Evolutionary conservation across 192 early-diverging fungal genomes (phyloP).

Genomic region (Coemansia biformis): DNA sequence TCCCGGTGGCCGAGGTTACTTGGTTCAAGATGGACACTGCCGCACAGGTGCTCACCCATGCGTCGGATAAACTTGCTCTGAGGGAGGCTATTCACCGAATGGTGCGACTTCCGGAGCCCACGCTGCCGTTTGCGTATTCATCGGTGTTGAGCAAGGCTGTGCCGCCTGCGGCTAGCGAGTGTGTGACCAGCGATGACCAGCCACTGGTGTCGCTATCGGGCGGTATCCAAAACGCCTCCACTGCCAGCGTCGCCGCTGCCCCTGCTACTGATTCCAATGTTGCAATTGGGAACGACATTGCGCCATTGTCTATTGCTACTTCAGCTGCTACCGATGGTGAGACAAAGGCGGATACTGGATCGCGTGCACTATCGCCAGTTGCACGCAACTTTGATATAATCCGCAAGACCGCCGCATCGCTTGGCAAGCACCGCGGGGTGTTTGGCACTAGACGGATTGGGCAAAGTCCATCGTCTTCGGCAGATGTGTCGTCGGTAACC

Average conservation of each 20-base stretch:
- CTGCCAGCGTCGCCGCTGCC: too few relatives aligned
- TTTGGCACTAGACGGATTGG: too few relatives aligned
- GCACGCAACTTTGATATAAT: slow-evolving; percentile 35
- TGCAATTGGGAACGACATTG: too few relatives aligned
- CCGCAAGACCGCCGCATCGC: slow-evolving; percentile 36
- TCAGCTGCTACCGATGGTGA: slow-evolving; percentile 16
- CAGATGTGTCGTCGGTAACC: too few relatives aligned
- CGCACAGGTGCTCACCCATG: slow-evolving; percentile 41
- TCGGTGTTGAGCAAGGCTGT: not conserved
- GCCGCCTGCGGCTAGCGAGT: slow-evolving; percentile 1
- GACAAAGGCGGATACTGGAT: slow-evolving; percentile 21
- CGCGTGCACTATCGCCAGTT: not conserved
- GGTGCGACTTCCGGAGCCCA: slow-evolving; percentile 14
- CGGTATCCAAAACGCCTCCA: too few relatives aligned
- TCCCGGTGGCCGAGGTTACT: slow-evolving; percentile 37
- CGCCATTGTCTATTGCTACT: too few relatives aligned
- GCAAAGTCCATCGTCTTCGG: too few relatives aligned
- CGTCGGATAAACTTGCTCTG: slow-evolving; percentile 34
- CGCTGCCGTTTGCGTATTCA: slow-evolving; percentile 16
- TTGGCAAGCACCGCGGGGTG: slow-evolving; percentile 34
- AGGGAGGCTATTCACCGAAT: slow-evolving; percentile 42
- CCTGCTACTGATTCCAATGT: too few relatives aligned
- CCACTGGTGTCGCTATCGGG: too few relatives aligned
- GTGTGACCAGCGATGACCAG: too few relatives aligned
- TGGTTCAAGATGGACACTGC: slow-evolving; percentile 52